Percentiles rank a stretch among this genome's conserved stretches.
Conservation (phyloP, 768 basidiomycete species). For the Amanita polypyramis region DNA sequence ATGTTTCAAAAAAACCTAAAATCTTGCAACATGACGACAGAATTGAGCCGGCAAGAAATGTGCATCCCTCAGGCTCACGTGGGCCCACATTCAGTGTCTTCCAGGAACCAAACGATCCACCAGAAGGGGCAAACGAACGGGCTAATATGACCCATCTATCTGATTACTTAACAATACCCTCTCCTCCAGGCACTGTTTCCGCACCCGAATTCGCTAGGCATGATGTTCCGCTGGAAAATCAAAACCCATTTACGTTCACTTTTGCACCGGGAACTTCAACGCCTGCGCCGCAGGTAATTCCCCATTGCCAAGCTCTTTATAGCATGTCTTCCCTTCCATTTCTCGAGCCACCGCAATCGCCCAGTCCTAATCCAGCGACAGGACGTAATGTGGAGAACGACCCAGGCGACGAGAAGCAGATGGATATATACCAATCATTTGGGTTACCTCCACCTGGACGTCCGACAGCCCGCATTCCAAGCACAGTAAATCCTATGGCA, state of each 20-base stretch:
- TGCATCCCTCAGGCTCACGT: conserved; percentile 14
- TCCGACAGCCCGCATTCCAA: conserved; percentile 22
- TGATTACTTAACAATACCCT: conserved; percentile 35
- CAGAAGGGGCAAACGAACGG: conserved; percentile 28
- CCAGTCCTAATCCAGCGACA: conserved; percentile 32
- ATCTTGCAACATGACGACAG: conserved; percentile 4
- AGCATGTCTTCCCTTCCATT: conserved; percentile 34
- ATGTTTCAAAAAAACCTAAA: conserved; percentile 9
- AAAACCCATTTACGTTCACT: conserved; percentile 40
- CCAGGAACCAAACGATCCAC: conserved; percentile 27
- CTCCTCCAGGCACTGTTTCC: conserved; percentile 25
- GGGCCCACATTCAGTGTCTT: conserved; percentile 39
- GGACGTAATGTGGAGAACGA: conserved; percentile 3
- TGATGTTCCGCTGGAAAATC: conserved; percentile 37
- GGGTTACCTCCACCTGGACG: conserved; percentile 32
- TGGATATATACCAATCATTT: conserved; percentile 36
- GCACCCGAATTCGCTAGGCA: conserved; percentile 8
- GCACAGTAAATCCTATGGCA: conserved; percentile 31
- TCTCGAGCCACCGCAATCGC: conserved; percentile 49
- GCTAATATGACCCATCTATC: conserved; percentile 44
- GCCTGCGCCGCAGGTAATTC: conserved; percentile 32
- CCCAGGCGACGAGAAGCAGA: conserved; percentile 21
- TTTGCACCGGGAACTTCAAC: conserved; percentile 44
- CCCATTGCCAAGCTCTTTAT: background rate
- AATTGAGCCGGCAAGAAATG: conserved; percentile 9